phyloP scores from a whole-genome alignment of 2,329 filamentous ascomycete genomes.

The Biscogniauxia marginata region DNA sequence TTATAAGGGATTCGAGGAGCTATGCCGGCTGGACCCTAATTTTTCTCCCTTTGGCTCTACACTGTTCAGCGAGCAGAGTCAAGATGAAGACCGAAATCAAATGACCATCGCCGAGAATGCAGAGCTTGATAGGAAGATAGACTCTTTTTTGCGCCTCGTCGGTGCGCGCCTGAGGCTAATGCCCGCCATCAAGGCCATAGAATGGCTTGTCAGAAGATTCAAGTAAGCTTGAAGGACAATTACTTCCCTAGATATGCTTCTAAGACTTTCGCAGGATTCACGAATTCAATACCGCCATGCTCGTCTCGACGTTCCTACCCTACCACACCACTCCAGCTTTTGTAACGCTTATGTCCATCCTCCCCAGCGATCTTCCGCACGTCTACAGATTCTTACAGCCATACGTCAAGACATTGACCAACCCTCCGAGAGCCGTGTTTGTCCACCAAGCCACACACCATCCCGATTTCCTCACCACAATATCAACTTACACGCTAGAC shows the following conservation, averaged over 20 bases:
- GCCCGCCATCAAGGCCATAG: slow-evolving; percentile 85
- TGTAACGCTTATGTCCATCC: slow-evolving; percentile 79
- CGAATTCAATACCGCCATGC: slow-evolving; percentile 77
- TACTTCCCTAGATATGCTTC: not conserved
- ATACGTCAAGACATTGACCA: slow-evolving; percentile 75
- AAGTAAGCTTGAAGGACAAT: slow-evolving; percentile 52
- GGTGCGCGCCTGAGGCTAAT: slow-evolving; percentile 76
- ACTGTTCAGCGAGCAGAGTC: slow-evolving; percentile 93
- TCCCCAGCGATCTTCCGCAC: slow-evolving; percentile 71
- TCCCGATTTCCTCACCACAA: slow-evolving; percentile 67
- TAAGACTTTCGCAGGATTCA: slow-evolving; percentile 64
- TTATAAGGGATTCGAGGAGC: slow-evolving; percentile 83
- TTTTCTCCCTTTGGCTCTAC: slow-evolving; percentile 73
- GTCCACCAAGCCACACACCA: slow-evolving; percentile 83
- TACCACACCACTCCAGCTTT: slow-evolving; percentile 89
- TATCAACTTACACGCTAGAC: slow-evolving; percentile 78
- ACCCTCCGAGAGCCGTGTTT: slow-evolving; percentile 76
- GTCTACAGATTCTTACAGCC: slow-evolving; percentile 83
- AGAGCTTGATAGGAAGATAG: slow-evolving; percentile 73
- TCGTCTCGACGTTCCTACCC: slow-evolving; percentile 85
- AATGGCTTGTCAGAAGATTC: slow-evolving; percentile 93
- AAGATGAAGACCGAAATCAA: slow-evolving; percentile 80
- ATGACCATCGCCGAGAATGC: slow-evolving; percentile 80
- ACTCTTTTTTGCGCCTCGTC: slow-evolving; percentile 78
- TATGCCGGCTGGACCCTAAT: slow-evolving; percentile 81